These are phyloP conservation scores for Talaromyces liani DNA, from an alignment of 495 filamentous ascomycete genomes.

Conservation along the genomic window DNA sequence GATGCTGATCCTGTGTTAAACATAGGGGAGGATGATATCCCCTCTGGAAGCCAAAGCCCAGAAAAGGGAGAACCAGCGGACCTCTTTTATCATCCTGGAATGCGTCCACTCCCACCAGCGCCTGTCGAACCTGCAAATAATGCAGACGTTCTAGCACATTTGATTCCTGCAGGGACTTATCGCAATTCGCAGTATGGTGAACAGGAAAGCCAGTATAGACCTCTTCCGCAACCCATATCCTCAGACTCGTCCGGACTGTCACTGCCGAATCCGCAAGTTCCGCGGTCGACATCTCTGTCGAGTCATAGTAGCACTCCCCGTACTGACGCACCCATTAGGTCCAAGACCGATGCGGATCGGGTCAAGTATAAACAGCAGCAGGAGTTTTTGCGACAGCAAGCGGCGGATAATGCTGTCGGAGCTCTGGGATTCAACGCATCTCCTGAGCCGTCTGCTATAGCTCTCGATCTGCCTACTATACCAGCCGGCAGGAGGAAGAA, in stretches of 20 bases:
- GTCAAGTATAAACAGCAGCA: constrained; percentile 52
- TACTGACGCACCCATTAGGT: constrained; percentile 73
- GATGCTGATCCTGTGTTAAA: constrained; percentile 32
- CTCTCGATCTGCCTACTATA: constrained; percentile 63
- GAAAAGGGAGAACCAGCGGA: constrained; percentile 67
- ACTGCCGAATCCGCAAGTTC: constrained; percentile 51
- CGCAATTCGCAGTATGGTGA: constrained; percentile 18
- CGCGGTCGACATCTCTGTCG: constrained; percentile 78
- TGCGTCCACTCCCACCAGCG: constrained; percentile 76
- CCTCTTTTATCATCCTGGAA: constrained; percentile 88
- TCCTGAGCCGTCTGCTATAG: constrained; percentile 40
- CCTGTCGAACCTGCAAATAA: constrained; percentile 48
- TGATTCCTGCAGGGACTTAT: constrained; percentile 53
- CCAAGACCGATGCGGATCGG: constrained; percentile 86
- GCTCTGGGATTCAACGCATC: constrained; percentile 33
- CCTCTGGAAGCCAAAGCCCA: constrained; percentile 46
- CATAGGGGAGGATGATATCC: constrained; percentile 41
- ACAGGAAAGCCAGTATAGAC: constrained; percentile 34
- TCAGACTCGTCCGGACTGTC: constrained; percentile 38
- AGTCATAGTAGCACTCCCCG: constrained; percentile 75
- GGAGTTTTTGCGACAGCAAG: constrained; percentile 45
- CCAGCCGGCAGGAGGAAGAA: constrained; percentile 64
- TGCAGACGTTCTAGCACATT: constrained; percentile 34
- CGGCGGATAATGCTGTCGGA: constrained; percentile 17
- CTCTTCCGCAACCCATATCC: constrained; percentile 31